Conservation (phyloP, 2,329 filamentous ascomycete species). For the Plenodomus tracheiphilus region DNA sequence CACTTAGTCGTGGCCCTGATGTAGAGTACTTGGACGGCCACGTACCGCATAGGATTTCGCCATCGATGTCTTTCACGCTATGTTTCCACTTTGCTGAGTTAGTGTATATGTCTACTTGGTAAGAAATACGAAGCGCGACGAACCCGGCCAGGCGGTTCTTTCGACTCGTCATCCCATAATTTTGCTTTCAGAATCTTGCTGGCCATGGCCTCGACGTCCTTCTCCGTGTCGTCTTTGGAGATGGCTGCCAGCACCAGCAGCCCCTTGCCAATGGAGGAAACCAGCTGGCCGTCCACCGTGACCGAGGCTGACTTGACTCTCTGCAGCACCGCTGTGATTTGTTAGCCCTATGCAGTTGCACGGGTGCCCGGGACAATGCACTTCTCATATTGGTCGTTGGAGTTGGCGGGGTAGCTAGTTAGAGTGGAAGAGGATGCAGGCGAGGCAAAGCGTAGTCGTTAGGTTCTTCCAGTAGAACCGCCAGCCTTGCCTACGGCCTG, state of each 20-base stretch:
- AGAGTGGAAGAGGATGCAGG: neutral
- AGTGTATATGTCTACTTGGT: conserved; percentile 3
- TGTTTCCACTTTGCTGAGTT: conserved; percentile 74
- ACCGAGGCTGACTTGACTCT: conserved; percentile 94
- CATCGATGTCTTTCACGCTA: conserved; percentile 82
- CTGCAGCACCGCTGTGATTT: conserved; percentile 76
- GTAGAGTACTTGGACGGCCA: conserved; percentile 1
- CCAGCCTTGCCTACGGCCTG: neutral
- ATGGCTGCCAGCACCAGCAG: conserved; percentile 90
- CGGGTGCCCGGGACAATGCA: conserved; percentile 8
- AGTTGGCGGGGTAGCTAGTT: conserved; percentile 16
- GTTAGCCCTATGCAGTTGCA: conserved; percentile 23
- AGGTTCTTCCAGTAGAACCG: neutral
- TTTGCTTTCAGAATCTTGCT: conserved; percentile 86
- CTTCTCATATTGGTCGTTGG: conserved; percentile 7
- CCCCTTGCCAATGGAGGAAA: conserved; percentile 90
- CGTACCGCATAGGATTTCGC: conserved; percentile 92
- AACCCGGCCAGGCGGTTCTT: conserved; percentile 61
- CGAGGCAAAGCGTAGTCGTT: neutral
- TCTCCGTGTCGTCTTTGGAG: conserved; percentile 84
- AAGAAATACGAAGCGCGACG: conserved; percentile 8
- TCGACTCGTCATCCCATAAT: conserved; percentile 83
- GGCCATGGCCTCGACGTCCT: conserved; percentile 82
- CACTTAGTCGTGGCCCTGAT: conserved; percentile 11
- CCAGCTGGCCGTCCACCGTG: conserved; percentile 84